Base-by-base conservation (phyloP, 495 filamentous ascomycete species). In the Penicillium salamii region DNA sequence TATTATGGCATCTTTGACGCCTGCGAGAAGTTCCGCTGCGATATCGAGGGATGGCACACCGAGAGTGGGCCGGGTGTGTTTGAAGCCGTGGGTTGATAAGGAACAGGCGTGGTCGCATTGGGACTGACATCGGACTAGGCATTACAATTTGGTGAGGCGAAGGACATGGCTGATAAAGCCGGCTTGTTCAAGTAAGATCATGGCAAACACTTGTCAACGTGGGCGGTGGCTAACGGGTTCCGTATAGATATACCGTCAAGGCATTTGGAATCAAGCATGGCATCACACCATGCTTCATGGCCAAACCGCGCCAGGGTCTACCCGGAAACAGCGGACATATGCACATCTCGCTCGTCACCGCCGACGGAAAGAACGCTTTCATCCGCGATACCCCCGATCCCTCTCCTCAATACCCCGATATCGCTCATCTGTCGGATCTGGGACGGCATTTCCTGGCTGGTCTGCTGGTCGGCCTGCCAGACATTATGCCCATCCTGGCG, bases 201-300 rank as follows among this genome's bases (percentile, higher is more conserved):
- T 23, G 19, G 11, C 20, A 38, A 19, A 5, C 3, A n/a, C 31
- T 31, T 36, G 24, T 9, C 14, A 7, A 29, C 23, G 15, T 14
- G 14, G 6, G 7, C 11, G 2, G 26, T 23, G 13, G 40, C 39
- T 45, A 45, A 46, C 26, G 21, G n/a, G 26, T 31, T 17, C n/a
- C n/a, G 14, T n/a, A 42, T 43, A 85, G 81, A 65, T 91, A 93
- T 52, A 82, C 87, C 5, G 90, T 95, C 43, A 96, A 95, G 68
- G 87, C 88, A 1, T 77, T 95, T 23, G 90, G 87, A 13, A 86
- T 79, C 36, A 88, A 88, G 62, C 86, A 88, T 67, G 90, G 89
- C 36, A 96, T 97, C 58, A 96, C 89, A 0, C 93, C 93, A 1
- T 92, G 89, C 63, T 98, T 98, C 73, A 98, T 98, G 93, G 93